A percentile compares a stretch with the other conserved stretches of the same genome.
phyloP scores from a whole-genome alignment of 2,329 filamentous ascomycete genomes.

The Helicocarpus griseus region DNA sequence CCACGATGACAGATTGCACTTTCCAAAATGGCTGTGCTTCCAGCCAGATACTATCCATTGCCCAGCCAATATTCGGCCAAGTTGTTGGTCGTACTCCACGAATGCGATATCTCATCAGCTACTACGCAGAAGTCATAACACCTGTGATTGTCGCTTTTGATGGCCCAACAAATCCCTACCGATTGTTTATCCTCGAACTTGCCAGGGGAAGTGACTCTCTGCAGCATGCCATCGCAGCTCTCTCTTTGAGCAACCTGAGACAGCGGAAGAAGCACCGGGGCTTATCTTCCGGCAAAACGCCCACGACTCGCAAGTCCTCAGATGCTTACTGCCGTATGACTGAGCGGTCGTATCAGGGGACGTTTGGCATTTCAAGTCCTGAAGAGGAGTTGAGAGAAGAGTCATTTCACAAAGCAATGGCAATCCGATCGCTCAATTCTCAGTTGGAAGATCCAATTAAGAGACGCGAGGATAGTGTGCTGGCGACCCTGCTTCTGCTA shows the following conservation, averaged over 20 bases:
- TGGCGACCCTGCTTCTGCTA: constrained; percentile 77
- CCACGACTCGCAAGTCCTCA: constrained; percentile 40
- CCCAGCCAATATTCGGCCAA: constrained; percentile 27
- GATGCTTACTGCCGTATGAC: constrained; percentile 36
- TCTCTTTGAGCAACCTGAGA: constrained; percentile 80
- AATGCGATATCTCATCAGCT: constrained; percentile 82
- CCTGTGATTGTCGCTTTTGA: constrained; percentile 89
- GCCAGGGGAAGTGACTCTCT: constrained; percentile 69
- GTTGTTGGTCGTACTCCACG: constrained; percentile 59
- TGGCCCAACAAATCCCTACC: constrained; percentile 73
- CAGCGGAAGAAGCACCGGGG: constrained; percentile 58
- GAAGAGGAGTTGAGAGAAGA: constrained; percentile 64
- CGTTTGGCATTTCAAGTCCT: constrained; percentile 33
- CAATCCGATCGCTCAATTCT: constrained; percentile 72
- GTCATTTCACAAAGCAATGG: constrained; percentile 72
- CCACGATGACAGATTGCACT: neutral
- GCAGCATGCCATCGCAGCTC: constrained; percentile 84
- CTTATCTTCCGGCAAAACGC: constrained; percentile 43
- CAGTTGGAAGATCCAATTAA: constrained; percentile 68
- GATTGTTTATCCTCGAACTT: constrained; percentile 69
- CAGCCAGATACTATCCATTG: constrained; percentile 14
- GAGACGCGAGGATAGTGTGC: constrained; percentile 73
- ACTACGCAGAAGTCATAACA: constrained; percentile 87
- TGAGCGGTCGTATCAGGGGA: constrained; percentile 26
- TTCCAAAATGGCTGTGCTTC: neutral